phyloP scores from a whole-genome alignment of 1,284 basidiomycete species.

The Ceratobasidium sp. region DNA sequence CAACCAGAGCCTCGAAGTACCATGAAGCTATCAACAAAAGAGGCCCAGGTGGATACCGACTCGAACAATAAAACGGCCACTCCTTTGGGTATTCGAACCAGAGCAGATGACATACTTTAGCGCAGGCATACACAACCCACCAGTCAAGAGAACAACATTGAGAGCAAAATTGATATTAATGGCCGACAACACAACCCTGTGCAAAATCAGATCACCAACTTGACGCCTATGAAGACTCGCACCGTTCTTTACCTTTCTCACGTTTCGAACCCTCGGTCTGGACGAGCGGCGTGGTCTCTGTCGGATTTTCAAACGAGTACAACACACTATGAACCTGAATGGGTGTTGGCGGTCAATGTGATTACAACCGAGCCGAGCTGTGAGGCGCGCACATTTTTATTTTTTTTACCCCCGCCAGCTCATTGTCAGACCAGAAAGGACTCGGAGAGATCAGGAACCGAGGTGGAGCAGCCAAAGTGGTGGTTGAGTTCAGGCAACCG shows the following conservation, averaged over 20 bases:
- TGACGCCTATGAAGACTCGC: background rate
- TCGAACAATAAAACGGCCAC: slow-evolving; percentile 35
- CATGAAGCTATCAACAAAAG: slow-evolving; percentile 43
- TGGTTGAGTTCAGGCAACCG: no score
- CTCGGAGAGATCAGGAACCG: no score
- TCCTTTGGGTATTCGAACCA: slow-evolving; percentile 14
- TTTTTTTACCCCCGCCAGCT: slow-evolving; percentile 19
- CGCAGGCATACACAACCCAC: background rate
- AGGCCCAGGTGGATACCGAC: slow-evolving; percentile 39
- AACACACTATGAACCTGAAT: slow-evolving; percentile 33
- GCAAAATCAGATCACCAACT: background rate
- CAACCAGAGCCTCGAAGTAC: background rate
- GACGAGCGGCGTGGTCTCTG: slow-evolving; percentile 26
- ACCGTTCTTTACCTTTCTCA: slow-evolving; percentile 28
- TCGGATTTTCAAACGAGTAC: slow-evolving; percentile 32
- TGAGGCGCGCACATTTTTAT: slow-evolving; percentile 10
- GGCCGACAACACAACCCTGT: slow-evolving; percentile 25
- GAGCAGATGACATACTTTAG: background rate
- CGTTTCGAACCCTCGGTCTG: slow-evolving; percentile 21
- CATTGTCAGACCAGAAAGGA: background rate
- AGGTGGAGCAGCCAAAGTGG: no score
- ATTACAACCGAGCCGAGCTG: background rate
- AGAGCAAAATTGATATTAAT: slow-evolving; percentile 36
- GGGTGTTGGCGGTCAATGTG: background rate
- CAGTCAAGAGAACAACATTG: slow-evolving; percentile 29